A percentile compares a stretch with the other conserved stretches of the same genome.
These are phyloP conservation scores for Kodamaea sp. DNA, from an alignment of 1,139 yeast species.

Conservation along the genomic window DNA sequence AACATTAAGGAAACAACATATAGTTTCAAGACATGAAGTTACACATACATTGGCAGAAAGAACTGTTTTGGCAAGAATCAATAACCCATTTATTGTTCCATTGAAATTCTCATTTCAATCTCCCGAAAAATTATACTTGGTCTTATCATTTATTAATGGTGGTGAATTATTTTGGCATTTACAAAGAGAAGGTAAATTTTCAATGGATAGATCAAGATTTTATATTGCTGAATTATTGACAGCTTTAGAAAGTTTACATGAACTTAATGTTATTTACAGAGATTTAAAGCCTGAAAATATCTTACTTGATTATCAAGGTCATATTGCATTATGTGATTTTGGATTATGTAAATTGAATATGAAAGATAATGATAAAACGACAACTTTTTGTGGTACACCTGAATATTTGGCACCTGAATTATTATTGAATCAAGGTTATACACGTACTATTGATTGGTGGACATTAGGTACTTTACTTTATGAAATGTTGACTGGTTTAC, in stretches of 20 bases:
- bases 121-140: constrained; percentile 89
- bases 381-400: constrained; percentile 95
- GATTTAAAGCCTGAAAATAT: constrained; percentile 96
- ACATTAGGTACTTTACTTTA: constrained; percentile 88
- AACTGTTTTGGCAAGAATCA: constrained; percentile 87
- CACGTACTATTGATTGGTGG: constrained; percentile 98
- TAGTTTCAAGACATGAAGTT: constrained; percentile 90
- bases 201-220: constrained; percentile 83
- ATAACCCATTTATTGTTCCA: constrained; percentile 98
- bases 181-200: constrained; percentile 87
- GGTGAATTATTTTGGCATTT: constrained; percentile 95
- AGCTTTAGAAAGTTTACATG: constrained; percentile 89
- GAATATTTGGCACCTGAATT: constrained; percentile 96
- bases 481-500: constrained; percentile 95
- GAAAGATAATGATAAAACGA: constrained; percentile 84
- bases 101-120: constrained; percentile 92
- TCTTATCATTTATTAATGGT: constrained; percentile 90
- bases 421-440: constrained; percentile 85
- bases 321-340: constrained; percentile 94
- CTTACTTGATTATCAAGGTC: constrained; percentile 90
- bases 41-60: constrained; percentile 95
- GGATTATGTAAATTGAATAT: constrained; percentile 94
- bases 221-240: constrained; percentile 91
- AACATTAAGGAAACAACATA: constrained; percentile 89
- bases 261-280: constrained; percentile 85